Evolutionary conservation across 2,329 filamentous ascomycete species (phyloP).

Genomic region (Xylaria arbuscula): DNA sequence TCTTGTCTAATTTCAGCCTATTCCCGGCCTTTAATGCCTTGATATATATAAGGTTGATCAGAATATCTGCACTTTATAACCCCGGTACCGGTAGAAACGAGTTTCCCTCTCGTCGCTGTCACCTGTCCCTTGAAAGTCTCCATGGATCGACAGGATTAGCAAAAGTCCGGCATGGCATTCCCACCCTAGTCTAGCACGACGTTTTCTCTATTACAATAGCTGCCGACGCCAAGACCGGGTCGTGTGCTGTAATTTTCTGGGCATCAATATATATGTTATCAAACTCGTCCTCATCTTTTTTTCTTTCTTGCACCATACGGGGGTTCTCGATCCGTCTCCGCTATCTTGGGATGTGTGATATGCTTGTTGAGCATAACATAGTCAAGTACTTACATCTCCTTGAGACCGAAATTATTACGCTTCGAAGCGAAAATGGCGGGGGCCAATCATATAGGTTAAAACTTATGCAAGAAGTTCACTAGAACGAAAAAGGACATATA

Average conservation of each 20-base stretch:
- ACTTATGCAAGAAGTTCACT: too few relatives aligned
- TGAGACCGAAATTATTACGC: too few relatives aligned
- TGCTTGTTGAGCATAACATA: too few relatives aligned
- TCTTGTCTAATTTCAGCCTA: slow-evolving; percentile 32
- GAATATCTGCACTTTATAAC: slow-evolving; percentile 25
- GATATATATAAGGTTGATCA: slow-evolving; percentile 25
- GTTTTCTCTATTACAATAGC: slow-evolving; percentile 19
- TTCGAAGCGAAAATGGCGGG: too few relatives aligned
- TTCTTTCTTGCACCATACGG: slow-evolving; percentile 24
- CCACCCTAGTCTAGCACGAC: slow-evolving; percentile 25
- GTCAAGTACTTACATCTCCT: too few relatives aligned
- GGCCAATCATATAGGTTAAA: too few relatives aligned
- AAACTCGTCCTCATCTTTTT: slow-evolving; percentile 23
- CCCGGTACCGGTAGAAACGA: slow-evolving; percentile 19
- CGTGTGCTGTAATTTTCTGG: slow-evolving; percentile 28
- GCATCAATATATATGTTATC: slow-evolving; percentile 31
- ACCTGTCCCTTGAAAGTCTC: slow-evolving; percentile 24
- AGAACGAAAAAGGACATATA: too few relatives aligned
- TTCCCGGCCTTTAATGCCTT: slow-evolving; percentile 31
- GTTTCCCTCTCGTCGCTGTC: slow-evolving; percentile 22
- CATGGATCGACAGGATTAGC: slow-evolving; percentile 25
- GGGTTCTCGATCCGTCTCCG: too few relatives aligned
- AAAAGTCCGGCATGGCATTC: slow-evolving; percentile 33
- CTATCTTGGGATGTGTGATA: too few relatives aligned
- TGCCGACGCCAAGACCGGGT: slow-evolving; percentile 31